A percentile compares a stretch with the other conserved stretches of the same genome.
phyloP scores from a whole-genome alignment of 805 yeast species.

The Lachancea sp. region DNA sequence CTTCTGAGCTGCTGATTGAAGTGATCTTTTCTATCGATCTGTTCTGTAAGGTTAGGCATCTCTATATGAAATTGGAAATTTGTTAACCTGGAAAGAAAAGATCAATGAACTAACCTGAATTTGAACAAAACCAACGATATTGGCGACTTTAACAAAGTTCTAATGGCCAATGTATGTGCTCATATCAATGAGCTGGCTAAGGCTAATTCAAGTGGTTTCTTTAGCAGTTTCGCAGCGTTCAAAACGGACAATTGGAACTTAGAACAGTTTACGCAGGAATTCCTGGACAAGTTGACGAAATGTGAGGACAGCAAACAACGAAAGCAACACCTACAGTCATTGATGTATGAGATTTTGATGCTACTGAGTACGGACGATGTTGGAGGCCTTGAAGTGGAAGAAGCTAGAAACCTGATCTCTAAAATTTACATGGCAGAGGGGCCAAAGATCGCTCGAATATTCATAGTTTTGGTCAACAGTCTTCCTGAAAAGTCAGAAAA shows the following conservation, averaged over 20 bases:
- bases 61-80: too few relatives aligned
- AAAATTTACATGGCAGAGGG: constrained; percentile 4
- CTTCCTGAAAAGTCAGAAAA: constrained; percentile 8
- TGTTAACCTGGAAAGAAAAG: not conserved
- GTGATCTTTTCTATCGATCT: too few relatives aligned
- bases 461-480: constrained; percentile 8
- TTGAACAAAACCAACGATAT: not conserved
- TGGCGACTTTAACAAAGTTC: not conserved
- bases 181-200: constrained; percentile 1
- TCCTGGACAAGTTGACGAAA: constrained; percentile 34
- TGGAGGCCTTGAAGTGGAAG: not conserved
- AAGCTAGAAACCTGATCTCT: not conserved
- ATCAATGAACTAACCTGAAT: not conserved
- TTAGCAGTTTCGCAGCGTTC: constrained; percentile 34
- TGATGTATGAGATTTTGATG: constrained; percentile 6
- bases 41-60: too few relatives aligned
- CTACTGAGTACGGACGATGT: not conserved
- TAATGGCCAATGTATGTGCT: constrained; percentile 1
- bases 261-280: constrained; percentile 9
- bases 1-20: too few relatives aligned
- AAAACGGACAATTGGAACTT: constrained; percentile 22
- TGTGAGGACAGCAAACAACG: constrained; percentile 25
- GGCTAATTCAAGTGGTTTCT: constrained; percentile 15
- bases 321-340: constrained; percentile 5
- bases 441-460: constrained; percentile 3